Evolutionary conservation across 257 asterid species (phyloP).

Genomic region (Solanum chiquidenum): DNA sequence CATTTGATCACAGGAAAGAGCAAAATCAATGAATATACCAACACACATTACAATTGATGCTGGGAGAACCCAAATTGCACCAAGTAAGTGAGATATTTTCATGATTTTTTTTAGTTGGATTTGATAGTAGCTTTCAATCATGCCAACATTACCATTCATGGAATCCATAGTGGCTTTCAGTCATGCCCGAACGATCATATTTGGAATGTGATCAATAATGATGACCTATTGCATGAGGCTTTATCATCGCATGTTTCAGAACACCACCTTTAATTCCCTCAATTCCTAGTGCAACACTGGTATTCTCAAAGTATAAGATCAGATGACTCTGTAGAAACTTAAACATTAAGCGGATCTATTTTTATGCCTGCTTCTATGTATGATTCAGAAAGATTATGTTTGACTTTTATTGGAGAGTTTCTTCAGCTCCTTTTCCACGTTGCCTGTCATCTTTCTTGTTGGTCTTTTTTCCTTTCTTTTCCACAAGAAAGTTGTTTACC

Average conservation of each 20-base stretch:
- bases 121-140: background rate
- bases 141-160: background rate
- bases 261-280: background rate
- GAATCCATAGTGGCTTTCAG: background rate
- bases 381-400: background rate
- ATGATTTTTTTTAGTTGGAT: background rate
- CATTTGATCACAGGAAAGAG: slow-evolving; percentile 49
- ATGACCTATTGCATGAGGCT: background rate
- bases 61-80: slow-evolving; percentile 96
- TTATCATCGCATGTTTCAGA: background rate
- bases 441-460: background rate
- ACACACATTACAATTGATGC: slow-evolving; percentile 87
- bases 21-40: slow-evolving; percentile 66
- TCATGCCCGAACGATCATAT: background rate
- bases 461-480: background rate
- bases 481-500: background rate
- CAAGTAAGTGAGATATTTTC: slow-evolving; percentile 49
- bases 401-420: background rate
- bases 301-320: background rate
- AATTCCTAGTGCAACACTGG: background rate
- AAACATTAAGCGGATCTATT: background rate
- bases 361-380: background rate
- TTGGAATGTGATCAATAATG: background rate
- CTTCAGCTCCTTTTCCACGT: background rate
- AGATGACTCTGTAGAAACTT: background rate